Base-by-base conservation (phyloP, 2,329 filamentous ascomycete species). In the Fusarium miscanthi region DNA sequence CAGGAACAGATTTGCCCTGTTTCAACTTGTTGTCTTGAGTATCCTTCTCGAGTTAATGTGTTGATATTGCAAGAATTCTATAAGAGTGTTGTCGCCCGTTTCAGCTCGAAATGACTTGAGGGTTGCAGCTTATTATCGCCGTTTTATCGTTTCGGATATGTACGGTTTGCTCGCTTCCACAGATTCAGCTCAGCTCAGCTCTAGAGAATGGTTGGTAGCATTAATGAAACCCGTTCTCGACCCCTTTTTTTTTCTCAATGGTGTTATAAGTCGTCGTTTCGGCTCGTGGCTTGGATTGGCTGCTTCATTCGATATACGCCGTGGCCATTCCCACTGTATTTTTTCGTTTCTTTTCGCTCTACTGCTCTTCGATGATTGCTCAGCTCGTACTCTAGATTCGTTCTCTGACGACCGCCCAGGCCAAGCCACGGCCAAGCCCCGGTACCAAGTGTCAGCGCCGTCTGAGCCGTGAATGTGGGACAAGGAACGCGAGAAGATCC, bases 361-460 rank as follows among this genome's bases (percentile, higher is more conserved):
- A 38, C 27, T 43, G 51, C 41, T 43, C 35, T 35, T 43, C 60
- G 33, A 27, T 60, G 60, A 60, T 63, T 63, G 60, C 60, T 60
- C 54, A 40, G 56, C 43, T 27, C 43, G 60, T 63, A 60, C 31
- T 56, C 30, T 30, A 27, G 41, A 37, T 27, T 23, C 30, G 40
- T 27, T 58, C 42, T 42, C 59, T 66, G 48, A 35, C 41, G 30
- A 58, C 37, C 45, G 63, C 41, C 56, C 40, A 62, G 38, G 60
- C 69, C 63, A 69, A 76, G 68, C 73, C 71, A 73, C 68, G 54
- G 63, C 72, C 73, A 77, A 77, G 75, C 70, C 65, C 62, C 56
- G 33, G 42, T 45, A 37, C 63, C 57, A 35, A 66, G 41, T 66
- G 61, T 60, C 68, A 73, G 73, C 72, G 63, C 71, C 69, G 70